These are phyloP conservation scores for Cystofilobasidium ferigula DNA, from an alignment of 768 basidiomycete species.

Conservation along the genomic window DNA sequence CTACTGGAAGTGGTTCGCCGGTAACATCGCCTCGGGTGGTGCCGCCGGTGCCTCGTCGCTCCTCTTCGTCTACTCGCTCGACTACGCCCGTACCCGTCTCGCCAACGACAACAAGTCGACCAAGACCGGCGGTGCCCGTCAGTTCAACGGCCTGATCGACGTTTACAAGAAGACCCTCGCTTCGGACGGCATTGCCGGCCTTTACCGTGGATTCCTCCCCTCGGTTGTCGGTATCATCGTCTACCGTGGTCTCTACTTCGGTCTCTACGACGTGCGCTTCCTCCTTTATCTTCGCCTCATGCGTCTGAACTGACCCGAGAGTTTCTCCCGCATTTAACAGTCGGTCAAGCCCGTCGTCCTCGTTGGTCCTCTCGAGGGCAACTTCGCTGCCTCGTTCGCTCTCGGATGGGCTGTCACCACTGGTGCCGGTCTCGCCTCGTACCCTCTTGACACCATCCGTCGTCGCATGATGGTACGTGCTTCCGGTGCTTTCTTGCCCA, in stretches of 20 bases:
- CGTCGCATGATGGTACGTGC: constrained; percentile 99
- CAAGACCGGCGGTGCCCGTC: constrained; percentile 63
- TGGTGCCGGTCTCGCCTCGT: constrained; percentile 25
- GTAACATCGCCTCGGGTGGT: constrained; percentile 82
- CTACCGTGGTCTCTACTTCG: constrained; percentile 98
- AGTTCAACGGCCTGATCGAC: constrained; percentile 88
- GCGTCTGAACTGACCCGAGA: background rate
- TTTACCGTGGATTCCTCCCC: constrained; percentile 98
- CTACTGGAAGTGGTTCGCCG: constrained; percentile 97
- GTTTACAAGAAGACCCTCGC: constrained; percentile 31
- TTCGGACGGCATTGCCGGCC: constrained; percentile 93
- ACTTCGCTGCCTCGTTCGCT: constrained; percentile 90
- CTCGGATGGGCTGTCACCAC: constrained; percentile 98
- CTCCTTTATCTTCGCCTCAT: background rate
- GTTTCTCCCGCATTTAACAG: constrained; percentile 26
- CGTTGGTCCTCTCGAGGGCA: constrained; percentile 86
- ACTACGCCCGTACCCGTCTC: constrained; percentile 98
- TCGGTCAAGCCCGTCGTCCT: constrained; percentile 77
- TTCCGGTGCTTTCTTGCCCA: too few relatives aligned
- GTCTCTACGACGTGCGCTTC: constrained; percentile 60
- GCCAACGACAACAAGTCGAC: constrained; percentile 81
- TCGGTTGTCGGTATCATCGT: constrained; percentile 99
- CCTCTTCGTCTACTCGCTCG: constrained; percentile 98
- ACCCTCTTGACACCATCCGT: constrained; percentile 49
- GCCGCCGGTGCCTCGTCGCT: constrained; percentile 97